A percentile compares a stretch with the other conserved stretches of the same genome.
These are phyloP conservation scores for Durotheca rogersii DNA, from an alignment of 495 filamentous ascomycete genomes.

Conservation along the genomic window DNA sequence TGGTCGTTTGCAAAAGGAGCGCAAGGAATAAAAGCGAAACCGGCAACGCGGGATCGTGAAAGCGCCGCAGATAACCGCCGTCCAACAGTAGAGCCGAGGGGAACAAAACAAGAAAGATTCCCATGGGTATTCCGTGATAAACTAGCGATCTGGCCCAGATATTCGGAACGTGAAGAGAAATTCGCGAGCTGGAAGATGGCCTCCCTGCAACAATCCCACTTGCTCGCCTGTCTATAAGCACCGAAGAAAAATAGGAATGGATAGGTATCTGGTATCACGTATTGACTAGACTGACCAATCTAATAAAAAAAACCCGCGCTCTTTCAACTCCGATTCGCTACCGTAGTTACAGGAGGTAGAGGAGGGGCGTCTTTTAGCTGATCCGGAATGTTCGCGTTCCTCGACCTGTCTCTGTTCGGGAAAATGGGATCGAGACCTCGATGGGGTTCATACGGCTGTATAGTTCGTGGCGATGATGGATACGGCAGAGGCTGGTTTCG, in stretches of 20 bases:
- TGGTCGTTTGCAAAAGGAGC: conserved; percentile 2
- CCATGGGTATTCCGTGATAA: conserved; percentile 26
- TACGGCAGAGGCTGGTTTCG: conserved; percentile 31
- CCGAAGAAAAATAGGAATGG: conserved; percentile 7
- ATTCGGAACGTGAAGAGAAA: conserved; percentile 7
- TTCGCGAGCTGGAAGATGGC: too few species aligned
- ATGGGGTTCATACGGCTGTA: conserved; percentile 27
- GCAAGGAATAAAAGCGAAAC: conserved; percentile 11
- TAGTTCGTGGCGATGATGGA: conserved; percentile 29
- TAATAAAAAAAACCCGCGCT: conserved; percentile 17
- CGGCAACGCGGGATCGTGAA: conserved; percentile 3
- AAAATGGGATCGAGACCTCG: conserved; percentile 35
- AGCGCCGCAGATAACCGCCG: conserved; percentile 20
- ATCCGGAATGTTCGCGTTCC: conserved; percentile 31
- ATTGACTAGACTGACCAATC: conserved; percentile 13
- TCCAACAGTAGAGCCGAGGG: conserved; percentile 24
- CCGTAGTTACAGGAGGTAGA: conserved; percentile 34
- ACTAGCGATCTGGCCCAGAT: conserved; percentile 9
- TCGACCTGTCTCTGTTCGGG: conserved; percentile 34
- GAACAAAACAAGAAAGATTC: conserved; percentile 9
- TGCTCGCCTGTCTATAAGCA: conserved; percentile 19
- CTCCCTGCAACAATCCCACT: conserved; percentile 1
- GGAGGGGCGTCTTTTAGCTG: conserved; percentile 26
- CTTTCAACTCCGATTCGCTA: conserved; percentile 32
- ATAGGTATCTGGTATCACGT: conserved; percentile 11